Evolutionary conservation across 768 basidiomycete species (phyloP), one percentile per base, ranked within the genome.

Genomic region (Brasilioporus rufonigricans): DNA sequence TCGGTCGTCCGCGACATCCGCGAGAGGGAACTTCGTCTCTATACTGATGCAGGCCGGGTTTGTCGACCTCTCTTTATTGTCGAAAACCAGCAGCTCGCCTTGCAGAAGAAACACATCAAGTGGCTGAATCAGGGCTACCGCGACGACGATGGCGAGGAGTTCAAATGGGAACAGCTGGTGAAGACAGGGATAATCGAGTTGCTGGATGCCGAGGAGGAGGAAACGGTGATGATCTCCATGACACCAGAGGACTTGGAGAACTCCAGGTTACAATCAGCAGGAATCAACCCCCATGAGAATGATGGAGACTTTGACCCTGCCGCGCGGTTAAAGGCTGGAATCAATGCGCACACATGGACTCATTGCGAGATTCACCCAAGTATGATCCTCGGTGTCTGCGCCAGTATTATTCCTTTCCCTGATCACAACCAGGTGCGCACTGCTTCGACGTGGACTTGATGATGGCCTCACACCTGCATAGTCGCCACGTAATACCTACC

Each of bases 141-240:
- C 56, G 84, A 86, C 24, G 80, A 82, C 12, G 80, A 79, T n/a
- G 65, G 71, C 1, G 77, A 81, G 48, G 81, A 81, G 55, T 89
- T 81, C 72, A 86, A 85, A 60, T 99, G 93, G 93, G 84, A 88
- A 50, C 80, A 89, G 29, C 73, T 99, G 49, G 76, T 98, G 53
- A 88, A 90, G 62, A 82, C 83, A 18, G 97, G 97, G 55, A 83
- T 97, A 40, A 83, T 99, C 56, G 97, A 99, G 73, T 76, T 97
- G 45, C 74, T 99, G 67, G 97, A 99, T 72, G 96, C 97, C 0
- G 97, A 98, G 69, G 97, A 99, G 71, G 97, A 99, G 75, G 97
- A 99, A 71, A 98, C 96, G 1, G 94, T 98, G 52, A 96, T 99
- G 91, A 99, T 99, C 58, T 93, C 92, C 50, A 99, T 99, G 97